A percentile compares a stretch with the other conserved stretches of the same genome.
These are phyloP conservation scores for Rhodotorula sp. DNA, from an alignment of 1,284 basidiomycete genomes.

Conservation along the genomic window DNA sequence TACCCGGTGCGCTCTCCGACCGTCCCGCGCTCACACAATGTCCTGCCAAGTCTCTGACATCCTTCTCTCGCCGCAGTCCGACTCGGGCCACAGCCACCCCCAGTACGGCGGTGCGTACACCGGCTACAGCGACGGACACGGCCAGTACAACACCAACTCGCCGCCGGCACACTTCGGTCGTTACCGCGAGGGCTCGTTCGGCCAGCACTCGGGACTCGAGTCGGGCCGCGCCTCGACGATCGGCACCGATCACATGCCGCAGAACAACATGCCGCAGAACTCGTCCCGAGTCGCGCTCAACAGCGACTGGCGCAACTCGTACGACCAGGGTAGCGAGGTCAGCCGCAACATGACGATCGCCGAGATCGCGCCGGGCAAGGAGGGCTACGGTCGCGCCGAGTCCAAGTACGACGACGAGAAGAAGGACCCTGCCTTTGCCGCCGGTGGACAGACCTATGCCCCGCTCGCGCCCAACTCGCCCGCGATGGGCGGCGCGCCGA, in stretches of 20 bases:
- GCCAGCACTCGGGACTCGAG: constrained; percentile 43
- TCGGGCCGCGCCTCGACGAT: constrained; percentile 47
- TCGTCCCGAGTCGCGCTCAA: constrained; percentile 48
- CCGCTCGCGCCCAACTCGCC: constrained; percentile 43
- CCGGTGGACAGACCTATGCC: constrained; percentile 32
- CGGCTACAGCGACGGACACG: constrained; percentile 21
- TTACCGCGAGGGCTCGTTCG: constrained; percentile 45
- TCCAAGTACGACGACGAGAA: constrained; percentile 39
- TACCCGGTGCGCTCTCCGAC: constrained; percentile 22
- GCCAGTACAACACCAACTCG: constrained; percentile 31
- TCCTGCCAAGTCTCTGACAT: not conserved
- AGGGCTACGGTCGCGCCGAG: constrained; percentile 41
- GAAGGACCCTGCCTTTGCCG: constrained; percentile 35
- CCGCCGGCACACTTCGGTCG: constrained; percentile 40
- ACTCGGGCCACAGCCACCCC: constrained; percentile 35
- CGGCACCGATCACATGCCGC: constrained; percentile 43
- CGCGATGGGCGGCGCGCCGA: constrained; percentile 40
- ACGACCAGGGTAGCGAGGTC: constrained; percentile 44
- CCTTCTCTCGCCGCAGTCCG: constrained; percentile 24
- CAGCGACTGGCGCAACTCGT: constrained; percentile 46
- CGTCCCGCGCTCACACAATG: not conserved
- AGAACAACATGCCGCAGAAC: constrained; percentile 43
- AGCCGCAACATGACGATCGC: constrained; percentile 37
- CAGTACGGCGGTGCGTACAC: constrained; percentile 23
- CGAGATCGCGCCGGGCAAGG: constrained; percentile 42